Base-by-base conservation (phyloP, 257 asterid species). In the Pogostemon cablin region DNA sequence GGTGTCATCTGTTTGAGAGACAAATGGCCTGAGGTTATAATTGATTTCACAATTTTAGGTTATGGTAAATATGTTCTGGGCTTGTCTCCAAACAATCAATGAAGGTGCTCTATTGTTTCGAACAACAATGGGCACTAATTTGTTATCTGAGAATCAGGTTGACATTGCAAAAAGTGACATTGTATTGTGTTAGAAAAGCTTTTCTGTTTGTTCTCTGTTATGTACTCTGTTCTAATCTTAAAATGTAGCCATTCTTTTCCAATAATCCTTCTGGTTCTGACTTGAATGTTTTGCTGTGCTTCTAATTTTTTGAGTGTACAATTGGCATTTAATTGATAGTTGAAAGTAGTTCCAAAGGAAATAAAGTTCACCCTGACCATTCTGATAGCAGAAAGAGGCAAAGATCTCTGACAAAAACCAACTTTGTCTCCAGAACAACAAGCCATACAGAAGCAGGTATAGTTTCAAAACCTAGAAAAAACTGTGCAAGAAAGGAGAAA, bases 1-100 rank as follows among this genome's bases (percentile, higher is more conserved):
- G 97, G 79, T 61, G 75, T 50, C 88, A 81, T 70, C 77, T 95
- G 83, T 86, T 91, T 53, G 76, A 78, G 77, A 72, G 83, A 72
- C 62, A 38, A 50, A 32, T 75, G 65, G 66, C 38, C 61, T 15
- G 55, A 69, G 65, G 50, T 66, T 54, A 62, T 49, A 50, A 47
- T 66, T 57, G 69, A 73, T 57, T 35, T 7, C 32, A 48, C 43
- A 39, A 32, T 38, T 50, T 53, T 25, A 44, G 12, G 59, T 43
- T 39, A 67, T 60, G 71, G 81, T 76, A 69, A 44, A 76, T 80
- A 76, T 69, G 42, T 48, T 25, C 44, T 48, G 62, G 46, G 35
- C 43, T 55, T 34, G 2, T 44, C 47, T 67, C 46, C 32, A 25
- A 52, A 42, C 38, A 60, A 8, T 5, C 4, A 62, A 50, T 20